Base-by-base conservation (phyloP, 805 yeast species). In the Monosporozyma siamensis region DNA sequence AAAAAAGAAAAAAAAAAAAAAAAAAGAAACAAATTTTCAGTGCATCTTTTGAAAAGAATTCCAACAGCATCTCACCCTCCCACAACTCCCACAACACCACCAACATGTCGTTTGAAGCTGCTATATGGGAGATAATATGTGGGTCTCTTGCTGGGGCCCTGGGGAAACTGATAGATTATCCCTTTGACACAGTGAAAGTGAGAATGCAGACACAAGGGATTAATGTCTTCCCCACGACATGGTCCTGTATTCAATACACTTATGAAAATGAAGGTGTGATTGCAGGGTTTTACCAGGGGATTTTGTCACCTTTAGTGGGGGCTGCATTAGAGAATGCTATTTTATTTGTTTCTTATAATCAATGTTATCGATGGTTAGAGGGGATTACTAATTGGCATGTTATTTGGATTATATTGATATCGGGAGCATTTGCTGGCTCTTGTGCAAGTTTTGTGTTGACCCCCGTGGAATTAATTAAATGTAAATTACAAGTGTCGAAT, bases 181-280 rank as follows among this genome's bases (percentile, higher is more conserved):
- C 97, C 0, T 87, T 89, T 51, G 97, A 89, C 55, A 90, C 97
- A 0, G 72, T 88, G 32, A 90, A 89, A 61, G 97, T 89, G 4
- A 70, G 96, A 45, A 69, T 90, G 26, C 90, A 82, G 56, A 75
- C 87, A 1, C 92, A 84, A 55, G 81, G 88, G 8, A 71, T 74
- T 0, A 63, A 75, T 11, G 58, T 63, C 27, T 80, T 74, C 52
- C 61, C 61, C 0, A 78, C 84, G 1, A 80, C 95, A 0, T 46
- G 71, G 45, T 80, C 78, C 48, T 82, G 92, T 58, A 75, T 89
- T 34, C 54, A 53, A 32, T 66, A 75, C 48, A 84, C 94, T 1
- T 72, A 77, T 44, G 46, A 49, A 2, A 68, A 72, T 21, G 97
- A 89, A 56, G 97, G 97, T 0, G 42, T 82, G 17, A 55, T 66